These are phyloP conservation scores for Wickerhamomyces pijperi DNA, from an alignment of 805 yeast species.

Conservation along the genomic window DNA sequence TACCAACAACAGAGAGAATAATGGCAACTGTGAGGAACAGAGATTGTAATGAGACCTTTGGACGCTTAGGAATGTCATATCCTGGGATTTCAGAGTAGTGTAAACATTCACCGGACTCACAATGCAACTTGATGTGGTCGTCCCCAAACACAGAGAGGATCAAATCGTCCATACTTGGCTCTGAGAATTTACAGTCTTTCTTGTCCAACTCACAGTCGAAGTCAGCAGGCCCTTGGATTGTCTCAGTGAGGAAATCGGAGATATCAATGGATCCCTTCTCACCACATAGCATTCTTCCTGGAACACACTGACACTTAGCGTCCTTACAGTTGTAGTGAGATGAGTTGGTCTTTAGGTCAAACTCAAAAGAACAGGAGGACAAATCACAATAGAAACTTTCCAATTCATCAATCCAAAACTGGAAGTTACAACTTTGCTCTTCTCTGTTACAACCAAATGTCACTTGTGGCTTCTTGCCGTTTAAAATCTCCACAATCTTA, in stretches of 20 bases:
- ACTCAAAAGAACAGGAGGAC: conserved; percentile 56
- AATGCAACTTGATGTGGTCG: conserved; percentile 68
- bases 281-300: conserved; percentile 91
- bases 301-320: conserved; percentile 81
- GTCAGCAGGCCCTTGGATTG: conserved; percentile 89
- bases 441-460: conserved; percentile 80
- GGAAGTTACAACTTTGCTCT: conserved; percentile 65
- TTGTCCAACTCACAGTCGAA: conserved; percentile 64
- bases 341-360: conserved; percentile 47
- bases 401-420: conserved; percentile 86
- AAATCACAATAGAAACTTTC: conserved; percentile 90
- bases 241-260: conserved; percentile 81
- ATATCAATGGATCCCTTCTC: conserved; percentile 89
- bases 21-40: conserved; percentile 35
- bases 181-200: conserved; percentile 68
- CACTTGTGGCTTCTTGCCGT: conserved; percentile 81
- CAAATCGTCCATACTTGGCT: conserved; percentile 92
- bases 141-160: conserved; percentile 93
- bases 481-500: conserved; percentile 70
- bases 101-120: conserved; percentile 83
- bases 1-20: conserved; percentile 26
- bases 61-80: conserved; percentile 50
- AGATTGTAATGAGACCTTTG: conserved; percentile 32
- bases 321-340: conserved; percentile 71
- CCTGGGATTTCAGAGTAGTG: conserved; percentile 93